Evolutionary conservation across 768 basidiomycete species (phyloP), one percentile per base, ranked within the genome.

Genomic region (Termitomyces eurrhizus): DNA sequence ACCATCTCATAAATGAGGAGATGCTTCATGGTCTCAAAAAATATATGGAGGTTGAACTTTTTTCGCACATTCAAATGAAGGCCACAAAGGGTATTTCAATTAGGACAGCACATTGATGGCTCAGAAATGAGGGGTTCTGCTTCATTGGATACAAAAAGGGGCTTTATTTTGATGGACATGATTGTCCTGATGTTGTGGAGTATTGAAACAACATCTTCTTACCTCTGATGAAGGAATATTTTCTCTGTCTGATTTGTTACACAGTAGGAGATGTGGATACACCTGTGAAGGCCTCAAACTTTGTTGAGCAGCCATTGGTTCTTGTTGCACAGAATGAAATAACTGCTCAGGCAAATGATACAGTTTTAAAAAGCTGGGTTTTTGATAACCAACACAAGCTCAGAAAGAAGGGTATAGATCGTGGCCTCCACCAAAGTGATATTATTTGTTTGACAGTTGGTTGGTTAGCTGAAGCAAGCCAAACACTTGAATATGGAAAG

Each of bases 321-420:
- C 65, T 70, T 18, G 62, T 64, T 46, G 68, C 65, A 35, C 78
- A 73, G 57, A 78, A 76, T 62, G 73, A 80, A 59, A 78, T 77
- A 72, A 78, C 74, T 2, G 69, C 70, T 1, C 77, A 81, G 54
- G 69, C 75, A 51, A 69, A 80, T 65, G 71, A 79, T 78, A 76
- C 21, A 21, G 21, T 21, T 21, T 21, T 21, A 21, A 21, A 21
- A 21, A 21, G 21, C 21, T 21, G 21, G 78, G 71, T 78, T 2
- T 57, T 69, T 6, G 59, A 76, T 1, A 70, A 67, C 4, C 65
- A 78, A 58, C 70, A 75, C 2, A 59, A 26, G 26, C 53, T 80
- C 44, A 62, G 61, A 55, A 78, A 79, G 65, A 80, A 80, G 62
- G 71, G 72, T 7, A 68, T 65, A 7, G 77, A 77, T 4, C 66